A percentile compares a stretch with the other conserved stretches of the same genome.
phyloP scores from a whole-genome alignment of 495 filamentous ascomycete genomes.

The Hypoxylon trugodes region DNA sequence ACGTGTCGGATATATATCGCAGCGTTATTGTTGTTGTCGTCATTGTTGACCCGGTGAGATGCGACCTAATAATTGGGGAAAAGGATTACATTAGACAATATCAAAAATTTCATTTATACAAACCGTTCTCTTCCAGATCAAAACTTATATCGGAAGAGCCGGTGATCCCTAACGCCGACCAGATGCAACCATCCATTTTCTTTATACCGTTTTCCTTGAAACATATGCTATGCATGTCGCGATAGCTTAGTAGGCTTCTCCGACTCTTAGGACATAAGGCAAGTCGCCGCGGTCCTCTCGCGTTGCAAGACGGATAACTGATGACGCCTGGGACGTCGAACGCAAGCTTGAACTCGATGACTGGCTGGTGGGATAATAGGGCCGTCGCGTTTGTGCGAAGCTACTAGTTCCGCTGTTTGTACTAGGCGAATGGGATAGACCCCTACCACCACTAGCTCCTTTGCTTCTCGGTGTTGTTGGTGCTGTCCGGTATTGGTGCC shows the following conservation, averaged over 20 bases:
- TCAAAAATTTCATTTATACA: slow-evolving; percentile 23
- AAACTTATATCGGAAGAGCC: no score
- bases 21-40: no score
- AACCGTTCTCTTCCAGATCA: slow-evolving; percentile 9
- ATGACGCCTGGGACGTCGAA: slow-evolving; percentile 46
- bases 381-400: slow-evolving; percentile 54
- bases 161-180: slow-evolving; percentile 13
- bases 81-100: slow-evolving; percentile 21
- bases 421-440: slow-evolving; percentile 45
- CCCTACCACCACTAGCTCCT: slow-evolving; percentile 27
- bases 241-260: slow-evolving; percentile 22
- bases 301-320: slow-evolving; percentile 54
- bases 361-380: slow-evolving; percentile 53
- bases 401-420: slow-evolving; percentile 47
- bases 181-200: slow-evolving; percentile 16
- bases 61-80: background rate
- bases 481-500: slow-evolving; percentile 56
- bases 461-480: slow-evolving; percentile 61
- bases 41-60: background rate
- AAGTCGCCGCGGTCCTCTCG: slow-evolving; percentile 47
- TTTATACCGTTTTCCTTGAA: background rate
- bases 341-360: slow-evolving; percentile 51
- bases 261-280: slow-evolving; percentile 53
- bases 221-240: background rate
- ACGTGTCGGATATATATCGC: background rate